Evolutionary conservation across 2,329 filamentous ascomycete species (phyloP).

Genomic region (Cordyceps javanica): DNA sequence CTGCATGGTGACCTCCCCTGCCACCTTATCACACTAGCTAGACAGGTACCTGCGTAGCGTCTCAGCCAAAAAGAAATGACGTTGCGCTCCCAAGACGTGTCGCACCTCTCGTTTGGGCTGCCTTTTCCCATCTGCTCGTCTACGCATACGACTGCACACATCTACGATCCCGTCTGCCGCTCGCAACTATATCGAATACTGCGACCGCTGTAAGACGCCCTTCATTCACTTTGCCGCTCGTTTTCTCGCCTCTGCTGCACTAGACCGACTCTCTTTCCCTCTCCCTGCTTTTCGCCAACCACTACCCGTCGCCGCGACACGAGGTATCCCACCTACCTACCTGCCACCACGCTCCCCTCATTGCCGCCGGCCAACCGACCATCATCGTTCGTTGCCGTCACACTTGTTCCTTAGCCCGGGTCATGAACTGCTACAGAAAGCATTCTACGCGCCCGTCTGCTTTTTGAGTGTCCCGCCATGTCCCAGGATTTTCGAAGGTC

Average conservation of each 20-base stretch:
- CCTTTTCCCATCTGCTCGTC: neutral
- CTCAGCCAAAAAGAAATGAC: no score
- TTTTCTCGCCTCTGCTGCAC: neutral
- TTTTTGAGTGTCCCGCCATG: constrained; percentile 30
- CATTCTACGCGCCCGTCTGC: neutral
- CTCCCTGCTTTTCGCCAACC: neutral
- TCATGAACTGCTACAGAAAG: neutral
- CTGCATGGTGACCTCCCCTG: no score
- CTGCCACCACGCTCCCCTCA: neutral
- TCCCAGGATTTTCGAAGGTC: constrained; percentile 46
- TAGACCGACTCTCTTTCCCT: neutral
- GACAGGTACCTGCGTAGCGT: neutral
- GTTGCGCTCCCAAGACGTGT: neutral
- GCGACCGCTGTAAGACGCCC: neutral
- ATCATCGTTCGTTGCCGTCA: neutral
- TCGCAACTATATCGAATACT: neutral
- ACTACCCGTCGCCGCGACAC: neutral
- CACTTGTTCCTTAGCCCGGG: neutral
- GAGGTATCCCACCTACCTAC: neutral
- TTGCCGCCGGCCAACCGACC: neutral
- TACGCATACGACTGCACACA: neutral
- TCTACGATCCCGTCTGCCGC: neutral
- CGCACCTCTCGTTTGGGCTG: constrained; percentile 3
- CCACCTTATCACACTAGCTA: no score
- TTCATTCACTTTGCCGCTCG: neutral